phyloP scores from a whole-genome alignment of 192 early-diverging fungal species.

The Neocallimastix lanati region DNA sequence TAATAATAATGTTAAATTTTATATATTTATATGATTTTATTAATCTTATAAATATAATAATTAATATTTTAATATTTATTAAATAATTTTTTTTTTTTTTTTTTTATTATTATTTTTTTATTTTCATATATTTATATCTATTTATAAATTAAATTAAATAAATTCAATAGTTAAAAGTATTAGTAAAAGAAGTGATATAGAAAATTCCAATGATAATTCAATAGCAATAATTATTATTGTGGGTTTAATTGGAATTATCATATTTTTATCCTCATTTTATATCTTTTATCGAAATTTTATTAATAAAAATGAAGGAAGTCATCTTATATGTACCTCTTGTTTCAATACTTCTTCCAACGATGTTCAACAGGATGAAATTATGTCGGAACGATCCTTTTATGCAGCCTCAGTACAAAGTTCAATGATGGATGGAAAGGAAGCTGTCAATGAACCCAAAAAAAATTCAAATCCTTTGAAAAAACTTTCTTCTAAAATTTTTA shows the following conservation, averaged over 20 bases:
- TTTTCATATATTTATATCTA: no score
- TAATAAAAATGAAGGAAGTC: background rate
- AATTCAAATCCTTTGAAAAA: background rate
- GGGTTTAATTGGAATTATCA: background rate
- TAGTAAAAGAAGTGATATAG: background rate
- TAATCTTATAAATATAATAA: no score
- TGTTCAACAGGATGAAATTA: background rate
- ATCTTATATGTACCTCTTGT: background rate
- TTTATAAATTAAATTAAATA: no score
- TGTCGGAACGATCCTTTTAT: background rate
- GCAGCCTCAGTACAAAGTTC: background rate
- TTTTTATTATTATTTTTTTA: no score
- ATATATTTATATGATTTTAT: no score
- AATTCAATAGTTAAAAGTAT: no score
- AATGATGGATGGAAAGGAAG: background rate
- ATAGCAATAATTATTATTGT: background rate
- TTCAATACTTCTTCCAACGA: background rate
- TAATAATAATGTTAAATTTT: no score
- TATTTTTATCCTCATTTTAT: background rate
- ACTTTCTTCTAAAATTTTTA: background rate
- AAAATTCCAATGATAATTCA: background rate
- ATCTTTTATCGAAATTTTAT: background rate
- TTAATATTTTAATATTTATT: no score
- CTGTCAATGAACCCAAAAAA: background rate
- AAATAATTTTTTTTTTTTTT: no score